Percentiles rank a stretch among this genome's conserved stretches.
Conservation (phyloP, 225 moss, liverwort and hornwort species). For the Thuidium tamariscinum region DNA sequence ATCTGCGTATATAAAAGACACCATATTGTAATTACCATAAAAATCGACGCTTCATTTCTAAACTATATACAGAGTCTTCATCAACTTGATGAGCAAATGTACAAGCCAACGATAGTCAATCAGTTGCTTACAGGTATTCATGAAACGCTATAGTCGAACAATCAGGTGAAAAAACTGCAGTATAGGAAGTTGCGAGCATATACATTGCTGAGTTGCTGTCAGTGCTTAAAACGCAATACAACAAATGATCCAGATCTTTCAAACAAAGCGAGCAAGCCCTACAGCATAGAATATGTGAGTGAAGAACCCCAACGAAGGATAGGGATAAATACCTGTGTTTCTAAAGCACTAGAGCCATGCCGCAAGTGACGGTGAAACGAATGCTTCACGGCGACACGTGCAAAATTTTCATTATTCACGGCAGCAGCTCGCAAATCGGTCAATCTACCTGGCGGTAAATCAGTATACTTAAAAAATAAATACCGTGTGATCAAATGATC, state of each 20-base stretch:
- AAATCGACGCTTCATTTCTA: neutral
- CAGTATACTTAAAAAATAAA: constrained; percentile 93
- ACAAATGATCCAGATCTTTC: neutral
- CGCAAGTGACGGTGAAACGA: constrained; percentile 89
- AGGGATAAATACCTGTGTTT: constrained; percentile 62
- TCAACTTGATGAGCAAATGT: neutral
- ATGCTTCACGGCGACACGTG: constrained; percentile 92
- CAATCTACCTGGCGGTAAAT: constrained; percentile 93
- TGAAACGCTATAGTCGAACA: too few species aligned
- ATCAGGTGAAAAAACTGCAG: neutral
- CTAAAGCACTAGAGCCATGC: constrained; percentile 97
- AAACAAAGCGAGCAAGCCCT: neutral
- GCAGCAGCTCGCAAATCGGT: constrained; percentile 98
- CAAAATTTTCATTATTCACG: constrained; percentile 98
- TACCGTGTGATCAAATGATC: constrained; percentile 91
- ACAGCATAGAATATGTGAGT: neutral
- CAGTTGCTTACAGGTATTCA: neutral
- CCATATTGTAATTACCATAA: neutral
- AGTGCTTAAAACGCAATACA: neutral
- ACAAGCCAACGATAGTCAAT: neutral
- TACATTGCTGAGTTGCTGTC: neutral
- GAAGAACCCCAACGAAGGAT: neutral
- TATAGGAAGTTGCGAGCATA: neutral
- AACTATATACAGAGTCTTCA: neutral
- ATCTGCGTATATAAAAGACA: constrained; percentile 42